Percentiles rank a stretch among this genome's conserved stretches.
Evolutionary conservation across 2,329 filamentous ascomycete species (phyloP).

Genomic region (Diaporthe caulivora): DNA sequence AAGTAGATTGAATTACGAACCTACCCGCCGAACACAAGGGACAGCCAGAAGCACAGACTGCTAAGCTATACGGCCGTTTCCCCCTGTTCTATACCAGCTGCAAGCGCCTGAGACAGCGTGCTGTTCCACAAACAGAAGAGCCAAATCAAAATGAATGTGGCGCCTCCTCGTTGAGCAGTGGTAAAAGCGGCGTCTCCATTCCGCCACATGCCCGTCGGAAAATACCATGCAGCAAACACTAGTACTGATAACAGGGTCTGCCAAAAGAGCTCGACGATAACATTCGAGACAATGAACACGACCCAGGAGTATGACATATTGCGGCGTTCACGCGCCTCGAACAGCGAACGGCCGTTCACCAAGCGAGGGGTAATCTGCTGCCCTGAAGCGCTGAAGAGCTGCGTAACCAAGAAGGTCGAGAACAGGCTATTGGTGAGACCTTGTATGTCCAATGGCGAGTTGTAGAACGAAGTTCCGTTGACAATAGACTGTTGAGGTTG

Average conservation of each 20-base stretch:
- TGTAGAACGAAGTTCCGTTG: slow-evolving; percentile 85
- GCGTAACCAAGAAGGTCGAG: slow-evolving; percentile 78
- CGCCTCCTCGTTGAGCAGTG: slow-evolving; percentile 58
- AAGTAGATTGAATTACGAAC: too few species aligned
- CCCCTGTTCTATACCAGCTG: neutral
- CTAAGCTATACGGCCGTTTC: neutral
- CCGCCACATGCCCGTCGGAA: slow-evolving; percentile 80
- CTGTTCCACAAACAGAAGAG: slow-evolving; percentile 73
- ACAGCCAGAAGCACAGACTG: slow-evolving; percentile 4
- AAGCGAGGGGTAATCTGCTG: slow-evolving; percentile 81
- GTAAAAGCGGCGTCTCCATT: slow-evolving; percentile 69
- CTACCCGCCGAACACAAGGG: slow-evolving; percentile 13
- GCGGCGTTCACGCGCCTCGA: slow-evolving; percentile 87
- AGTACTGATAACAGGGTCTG: slow-evolving; percentile 80
- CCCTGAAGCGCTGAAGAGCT: slow-evolving; percentile 81
- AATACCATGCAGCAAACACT: slow-evolving; percentile 87
- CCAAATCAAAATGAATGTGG: slow-evolving; percentile 73
- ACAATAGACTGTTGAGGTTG: too few species aligned
- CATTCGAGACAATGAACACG: slow-evolving; percentile 85
- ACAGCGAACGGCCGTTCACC: slow-evolving; percentile 80
- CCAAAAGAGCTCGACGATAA: slow-evolving; percentile 88
- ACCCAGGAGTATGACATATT: slow-evolving; percentile 89
- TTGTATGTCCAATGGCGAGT: slow-evolving; percentile 77
- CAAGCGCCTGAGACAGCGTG: slow-evolving; percentile 51
- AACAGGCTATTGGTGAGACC: slow-evolving; percentile 91